A percentile compares a stretch with the other conserved stretches of the same genome.
Evolutionary conservation across 345 rosid genomes (phyloP).

Genomic region (Capsella bursapastoris): DNA sequence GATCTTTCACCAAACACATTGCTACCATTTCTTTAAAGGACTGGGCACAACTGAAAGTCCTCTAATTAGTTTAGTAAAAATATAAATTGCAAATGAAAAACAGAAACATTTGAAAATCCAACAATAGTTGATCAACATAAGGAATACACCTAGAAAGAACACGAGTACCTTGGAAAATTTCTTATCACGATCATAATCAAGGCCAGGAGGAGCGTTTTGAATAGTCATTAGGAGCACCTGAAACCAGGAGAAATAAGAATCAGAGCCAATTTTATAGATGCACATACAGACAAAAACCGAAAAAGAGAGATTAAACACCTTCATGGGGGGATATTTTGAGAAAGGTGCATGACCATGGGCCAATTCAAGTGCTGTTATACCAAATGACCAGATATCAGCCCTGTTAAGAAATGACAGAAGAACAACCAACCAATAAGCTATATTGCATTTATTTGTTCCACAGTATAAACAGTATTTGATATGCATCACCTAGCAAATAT

Average conservation of each 20-base stretch:
- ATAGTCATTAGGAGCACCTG: slow-evolving; percentile 99
- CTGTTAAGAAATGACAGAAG: slow-evolving; percentile 50
- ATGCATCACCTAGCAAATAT: slow-evolving; percentile 17
- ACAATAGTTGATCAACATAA: slow-evolving; percentile 2
- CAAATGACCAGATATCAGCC: slow-evolving; percentile 99
- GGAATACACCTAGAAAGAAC: slow-evolving; percentile 65
- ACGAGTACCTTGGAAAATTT: slow-evolving; percentile 95
- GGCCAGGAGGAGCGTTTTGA: slow-evolving; percentile 98
- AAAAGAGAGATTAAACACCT: slow-evolving; percentile 54
- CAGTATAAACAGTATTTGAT: neutral
- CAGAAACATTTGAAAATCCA: neutral
- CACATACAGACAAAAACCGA: slow-evolving; percentile 12
- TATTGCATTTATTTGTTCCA: slow-evolving; percentile 21
- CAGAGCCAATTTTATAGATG: neutral
- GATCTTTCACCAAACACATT: slow-evolving; percentile 99
- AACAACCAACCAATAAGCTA: slow-evolving; percentile 40
- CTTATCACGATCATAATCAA: slow-evolving; percentile 97
- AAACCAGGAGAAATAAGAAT: slow-evolving; percentile 4
- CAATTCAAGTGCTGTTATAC: slow-evolving; percentile 96
- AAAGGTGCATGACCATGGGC: slow-evolving; percentile 99
- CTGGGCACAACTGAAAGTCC: slow-evolving; percentile 94
- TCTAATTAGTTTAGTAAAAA: slow-evolving; percentile 70
- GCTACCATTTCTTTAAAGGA: slow-evolving; percentile 99
- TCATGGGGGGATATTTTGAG: slow-evolving; percentile 98
- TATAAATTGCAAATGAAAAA: slow-evolving; percentile 18